phyloP scores from a whole-genome alignment of 306 rosid species.

The Lathyrus aphaca region DNA sequence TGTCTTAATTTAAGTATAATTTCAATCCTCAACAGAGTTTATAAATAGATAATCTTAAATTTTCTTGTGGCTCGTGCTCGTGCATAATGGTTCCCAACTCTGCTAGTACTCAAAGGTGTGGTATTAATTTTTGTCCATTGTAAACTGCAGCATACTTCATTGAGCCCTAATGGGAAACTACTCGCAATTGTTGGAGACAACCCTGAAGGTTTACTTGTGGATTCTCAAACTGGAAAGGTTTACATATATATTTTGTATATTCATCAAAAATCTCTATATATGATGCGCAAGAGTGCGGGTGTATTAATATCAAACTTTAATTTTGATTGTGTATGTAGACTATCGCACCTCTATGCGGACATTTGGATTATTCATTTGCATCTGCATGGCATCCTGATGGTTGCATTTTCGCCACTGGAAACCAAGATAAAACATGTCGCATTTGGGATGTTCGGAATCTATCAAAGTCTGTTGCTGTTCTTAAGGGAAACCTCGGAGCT shows the following conservation, averaged over 20 bases:
- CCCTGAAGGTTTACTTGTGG: conserved; percentile 77
- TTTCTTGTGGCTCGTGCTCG: background rate
- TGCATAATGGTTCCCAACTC: background rate
- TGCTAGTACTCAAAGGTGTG: background rate
- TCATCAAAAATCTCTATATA: conserved; percentile 11
- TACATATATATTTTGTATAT: conserved; percentile 24
- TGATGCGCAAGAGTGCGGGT: background rate
- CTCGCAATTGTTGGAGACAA: conserved; percentile 81
- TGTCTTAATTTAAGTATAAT: background rate
- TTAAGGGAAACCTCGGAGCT: conserved; percentile 90
- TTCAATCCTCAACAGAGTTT: background rate
- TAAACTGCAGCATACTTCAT: conserved; percentile 72
- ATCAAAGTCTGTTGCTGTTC: conserved; percentile 78
- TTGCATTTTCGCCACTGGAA: conserved; percentile 76
- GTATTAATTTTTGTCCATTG: conserved; percentile 22
- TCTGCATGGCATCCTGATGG: conserved; percentile 93
- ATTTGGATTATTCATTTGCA: conserved; percentile 87
- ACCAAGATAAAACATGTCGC: conserved; percentile 89
- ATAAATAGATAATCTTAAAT: background rate
- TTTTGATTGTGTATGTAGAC: conserved; percentile 57
- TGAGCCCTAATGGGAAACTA: conserved; percentile 81
- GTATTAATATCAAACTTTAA: conserved; percentile 33
- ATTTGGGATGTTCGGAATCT: conserved; percentile 84
- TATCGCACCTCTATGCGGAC: conserved; percentile 59
- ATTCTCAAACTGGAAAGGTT: conserved; percentile 96